Conservation (phyloP, 805 yeast genomes). For the Yamadazyma phyllophila region DNA sequence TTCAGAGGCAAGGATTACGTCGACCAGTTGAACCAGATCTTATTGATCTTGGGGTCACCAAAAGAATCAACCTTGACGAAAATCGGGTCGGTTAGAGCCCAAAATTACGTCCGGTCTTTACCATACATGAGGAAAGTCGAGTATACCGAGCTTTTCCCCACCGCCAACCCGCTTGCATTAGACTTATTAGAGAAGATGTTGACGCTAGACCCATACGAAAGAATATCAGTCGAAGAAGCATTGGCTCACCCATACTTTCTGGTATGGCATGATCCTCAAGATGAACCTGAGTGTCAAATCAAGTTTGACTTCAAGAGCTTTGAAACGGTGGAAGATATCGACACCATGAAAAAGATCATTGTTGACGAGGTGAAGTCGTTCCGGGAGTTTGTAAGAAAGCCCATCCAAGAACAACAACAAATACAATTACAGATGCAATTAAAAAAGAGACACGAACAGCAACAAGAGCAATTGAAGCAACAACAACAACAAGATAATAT, state of each 20-base stretch:
- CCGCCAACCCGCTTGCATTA: constrained; percentile 83
- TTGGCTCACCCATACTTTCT: constrained; percentile 85
- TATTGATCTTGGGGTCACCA: constrained; percentile 90
- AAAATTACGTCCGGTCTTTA: constrained; percentile 82
- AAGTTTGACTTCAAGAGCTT: constrained; percentile 82
- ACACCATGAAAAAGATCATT: constrained; percentile 71
- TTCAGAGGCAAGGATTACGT: constrained; percentile 96
- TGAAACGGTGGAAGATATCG: constrained; percentile 80
- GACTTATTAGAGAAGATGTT: constrained; percentile 81
- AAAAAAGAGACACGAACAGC: constrained; percentile 26
- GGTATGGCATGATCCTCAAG: constrained; percentile 93
- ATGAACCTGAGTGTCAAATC: constrained; percentile 79
- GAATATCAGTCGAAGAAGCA: constrained; percentile 91
- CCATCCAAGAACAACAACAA: constrained; percentile 54
- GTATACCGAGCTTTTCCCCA: constrained; percentile 69
- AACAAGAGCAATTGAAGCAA: constrained; percentile 14
- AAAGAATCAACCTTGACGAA: constrained; percentile 46
- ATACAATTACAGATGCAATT: constrained; percentile 36
- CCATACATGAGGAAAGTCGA: constrained; percentile 81
- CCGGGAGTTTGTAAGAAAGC: constrained; percentile 78
- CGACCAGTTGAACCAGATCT: constrained; percentile 86
- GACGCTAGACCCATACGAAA: constrained; percentile 81
- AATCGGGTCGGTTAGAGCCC: constrained; percentile 82
- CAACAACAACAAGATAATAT: constrained; percentile 16
- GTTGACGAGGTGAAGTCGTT: constrained; percentile 75